Evolutionary conservation across 2,329 filamentous ascomycete species (phyloP).

Genomic region (Chaetoscypha palmicola): DNA sequence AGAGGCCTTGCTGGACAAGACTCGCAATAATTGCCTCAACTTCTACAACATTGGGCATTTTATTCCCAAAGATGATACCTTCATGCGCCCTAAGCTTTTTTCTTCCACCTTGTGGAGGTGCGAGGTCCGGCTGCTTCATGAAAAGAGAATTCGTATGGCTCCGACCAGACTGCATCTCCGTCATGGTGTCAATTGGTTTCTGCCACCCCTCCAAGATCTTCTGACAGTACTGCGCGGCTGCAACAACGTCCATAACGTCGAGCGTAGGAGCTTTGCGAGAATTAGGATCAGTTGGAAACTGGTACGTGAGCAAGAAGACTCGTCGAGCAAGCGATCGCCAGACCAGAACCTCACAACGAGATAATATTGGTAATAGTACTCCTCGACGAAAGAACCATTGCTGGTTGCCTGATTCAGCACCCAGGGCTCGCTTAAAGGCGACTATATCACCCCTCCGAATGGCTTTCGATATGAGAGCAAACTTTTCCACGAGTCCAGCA

Average conservation of each 20-base stretch:
- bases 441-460: conserved; percentile 69
- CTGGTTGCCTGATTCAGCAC: conserved; percentile 45
- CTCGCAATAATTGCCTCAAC: conserved; percentile 73
- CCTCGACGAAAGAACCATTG: conserved; percentile 71
- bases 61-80: conserved; percentile 58
- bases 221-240: conserved; percentile 59
- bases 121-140: conserved; percentile 38
- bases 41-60: conserved; percentile 51
- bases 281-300: conserved; percentile 52
- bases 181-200: conserved; percentile 26
- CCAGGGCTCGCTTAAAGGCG: conserved; percentile 63
- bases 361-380: conserved; percentile 67
- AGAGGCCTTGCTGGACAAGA: conserved; percentile 70
- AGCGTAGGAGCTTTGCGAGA: conserved; percentile 65
- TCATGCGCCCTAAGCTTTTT: conserved; percentile 48
- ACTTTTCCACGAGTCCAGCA: conserved; percentile 54
- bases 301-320: conserved; percentile 71
- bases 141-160: conserved; percentile 42
- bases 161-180: conserved; percentile 25
- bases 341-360: conserved; percentile 71
- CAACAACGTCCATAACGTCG: conserved; percentile 61
- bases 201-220: conserved; percentile 51
- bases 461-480: conserved; percentile 64
- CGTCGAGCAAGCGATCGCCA: conserved; percentile 78
- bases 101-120: conserved; percentile 39